A percentile compares a stretch with the other conserved stretches of the same genome.
Conservation (phyloP, 805 yeast genomes). For the Schwanniomyces pseudopolymorphus region DNA sequence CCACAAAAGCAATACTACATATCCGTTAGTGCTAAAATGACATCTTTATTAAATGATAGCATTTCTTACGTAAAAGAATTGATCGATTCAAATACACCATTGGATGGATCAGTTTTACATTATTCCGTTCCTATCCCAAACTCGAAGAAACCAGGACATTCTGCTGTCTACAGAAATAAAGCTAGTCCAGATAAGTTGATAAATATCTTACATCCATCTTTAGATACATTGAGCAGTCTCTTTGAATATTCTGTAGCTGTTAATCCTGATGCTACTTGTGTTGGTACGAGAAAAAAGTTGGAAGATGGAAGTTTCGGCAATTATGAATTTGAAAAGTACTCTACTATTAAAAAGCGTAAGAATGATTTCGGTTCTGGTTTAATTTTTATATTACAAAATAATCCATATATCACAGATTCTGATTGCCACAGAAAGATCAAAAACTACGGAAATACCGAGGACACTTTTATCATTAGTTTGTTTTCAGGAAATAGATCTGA, state of each 20-base stretch:
- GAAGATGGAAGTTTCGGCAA: slow-evolving; percentile 29
- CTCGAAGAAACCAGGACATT: slow-evolving; percentile 43
- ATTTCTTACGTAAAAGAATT: slow-evolving; percentile 10
- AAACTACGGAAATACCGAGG: slow-evolving; percentile 14
- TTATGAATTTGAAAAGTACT: slow-evolving; percentile 28
- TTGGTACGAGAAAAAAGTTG: slow-evolving; percentile 42
- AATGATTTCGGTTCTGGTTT: slow-evolving; percentile 39
- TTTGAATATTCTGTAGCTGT: slow-evolving; percentile 42
- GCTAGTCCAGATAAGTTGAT: slow-evolving; percentile 24
- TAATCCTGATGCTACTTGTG: slow-evolving; percentile 38
- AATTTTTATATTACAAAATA: slow-evolving; percentile 30
- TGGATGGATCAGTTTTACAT: slow-evolving; percentile 6
- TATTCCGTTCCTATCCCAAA: slow-evolving; percentile 34
- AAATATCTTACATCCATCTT: slow-evolving; percentile 39
- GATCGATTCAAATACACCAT: slow-evolving; percentile 9
- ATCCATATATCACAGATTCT: slow-evolving; percentile 28
- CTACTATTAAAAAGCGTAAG: slow-evolving; percentile 21
- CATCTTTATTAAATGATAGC: slow-evolving; percentile 14
- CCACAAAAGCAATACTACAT: neutral
- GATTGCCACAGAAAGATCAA: slow-evolving; percentile 24
- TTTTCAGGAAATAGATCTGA: slow-evolving; percentile 61
- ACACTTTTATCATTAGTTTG: slow-evolving; percentile 52
- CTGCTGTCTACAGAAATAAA: slow-evolving; percentile 50
- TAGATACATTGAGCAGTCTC: slow-evolving; percentile 45
- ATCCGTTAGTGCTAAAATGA: neutral